Percentiles rank a stretch among this genome's conserved stretches.
Evolutionary conservation across 2,329 filamentous ascomycete species (phyloP).

Genomic region (Scedosporium minutisporum): DNA sequence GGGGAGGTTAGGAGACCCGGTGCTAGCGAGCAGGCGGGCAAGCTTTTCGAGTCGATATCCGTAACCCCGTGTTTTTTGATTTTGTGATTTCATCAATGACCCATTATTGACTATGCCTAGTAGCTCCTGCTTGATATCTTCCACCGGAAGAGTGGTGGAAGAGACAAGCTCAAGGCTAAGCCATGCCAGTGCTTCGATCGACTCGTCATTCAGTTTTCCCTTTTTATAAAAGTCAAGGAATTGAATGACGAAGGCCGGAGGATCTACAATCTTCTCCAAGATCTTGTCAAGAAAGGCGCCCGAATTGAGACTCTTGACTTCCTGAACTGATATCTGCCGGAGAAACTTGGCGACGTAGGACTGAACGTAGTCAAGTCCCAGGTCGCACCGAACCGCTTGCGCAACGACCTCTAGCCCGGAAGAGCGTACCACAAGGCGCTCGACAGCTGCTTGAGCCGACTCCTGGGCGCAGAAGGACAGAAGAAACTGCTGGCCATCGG

Average conservation of each 20-base stretch:
- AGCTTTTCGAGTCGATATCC: conserved; percentile 2
- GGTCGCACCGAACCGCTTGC: neutral
- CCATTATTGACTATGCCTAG: neutral
- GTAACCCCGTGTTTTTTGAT: neutral
- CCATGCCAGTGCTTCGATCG: neutral
- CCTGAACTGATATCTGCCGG: neutral
- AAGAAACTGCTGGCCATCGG: neutral
- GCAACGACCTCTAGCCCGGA: neutral
- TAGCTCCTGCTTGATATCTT: neutral
- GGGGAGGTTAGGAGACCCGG: neutral
- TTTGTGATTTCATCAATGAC: neutral
- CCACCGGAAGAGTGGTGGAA: neutral
- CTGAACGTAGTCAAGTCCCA: neutral
- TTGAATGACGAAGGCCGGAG: neutral
- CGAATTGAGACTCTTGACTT: neutral
- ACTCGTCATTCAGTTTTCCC: neutral
- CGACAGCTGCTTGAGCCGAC: neutral
- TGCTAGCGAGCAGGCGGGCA: neutral
- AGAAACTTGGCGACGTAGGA: neutral
- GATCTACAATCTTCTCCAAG: neutral
- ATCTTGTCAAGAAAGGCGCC: neutral
- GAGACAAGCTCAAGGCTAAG: neutral
- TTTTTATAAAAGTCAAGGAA: neutral
- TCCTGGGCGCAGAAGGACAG: neutral
- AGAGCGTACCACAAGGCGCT: neutral